Conservation (phyloP, 768 basidiomycete species). For the Lenzites betulinus region DNA sequence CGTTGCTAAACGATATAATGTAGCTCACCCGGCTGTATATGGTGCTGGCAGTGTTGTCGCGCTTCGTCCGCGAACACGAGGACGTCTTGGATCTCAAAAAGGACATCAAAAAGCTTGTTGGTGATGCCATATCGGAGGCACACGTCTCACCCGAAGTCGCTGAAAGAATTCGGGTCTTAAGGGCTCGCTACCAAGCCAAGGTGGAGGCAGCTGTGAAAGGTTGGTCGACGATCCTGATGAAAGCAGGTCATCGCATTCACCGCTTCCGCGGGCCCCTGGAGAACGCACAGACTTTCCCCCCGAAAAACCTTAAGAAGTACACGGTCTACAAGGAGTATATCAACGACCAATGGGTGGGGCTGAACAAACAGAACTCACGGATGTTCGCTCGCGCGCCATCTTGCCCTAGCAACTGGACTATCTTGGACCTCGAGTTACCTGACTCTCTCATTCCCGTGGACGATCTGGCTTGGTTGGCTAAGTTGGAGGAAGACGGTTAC, state of each 20-base stretch:
- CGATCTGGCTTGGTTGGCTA: neutral
- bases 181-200: neutral
- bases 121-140: neutral
- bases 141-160: neutral
- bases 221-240: neutral
- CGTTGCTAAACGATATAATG: too few relatives aligned
- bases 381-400: neutral
- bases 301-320: neutral
- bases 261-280: neutral
- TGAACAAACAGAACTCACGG: neutral
- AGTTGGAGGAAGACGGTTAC: neutral
- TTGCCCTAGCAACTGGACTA: neutral
- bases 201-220: neutral
- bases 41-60: neutral
- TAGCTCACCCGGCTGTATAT: neutral
- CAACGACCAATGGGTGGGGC: neutral
- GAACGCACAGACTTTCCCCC: neutral
- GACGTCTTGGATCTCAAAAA: neutral
- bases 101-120: neutral
- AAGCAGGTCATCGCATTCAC: neutral
- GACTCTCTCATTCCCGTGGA: neutral
- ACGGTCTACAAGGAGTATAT: conserved; percentile 4
- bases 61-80: neutral
- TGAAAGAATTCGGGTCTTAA: neutral
- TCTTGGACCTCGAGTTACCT: neutral